These are phyloP conservation scores for Neurospora sp. DNA, from an alignment of 495 filamentous ascomycete species.

Conservation along the genomic window DNA sequence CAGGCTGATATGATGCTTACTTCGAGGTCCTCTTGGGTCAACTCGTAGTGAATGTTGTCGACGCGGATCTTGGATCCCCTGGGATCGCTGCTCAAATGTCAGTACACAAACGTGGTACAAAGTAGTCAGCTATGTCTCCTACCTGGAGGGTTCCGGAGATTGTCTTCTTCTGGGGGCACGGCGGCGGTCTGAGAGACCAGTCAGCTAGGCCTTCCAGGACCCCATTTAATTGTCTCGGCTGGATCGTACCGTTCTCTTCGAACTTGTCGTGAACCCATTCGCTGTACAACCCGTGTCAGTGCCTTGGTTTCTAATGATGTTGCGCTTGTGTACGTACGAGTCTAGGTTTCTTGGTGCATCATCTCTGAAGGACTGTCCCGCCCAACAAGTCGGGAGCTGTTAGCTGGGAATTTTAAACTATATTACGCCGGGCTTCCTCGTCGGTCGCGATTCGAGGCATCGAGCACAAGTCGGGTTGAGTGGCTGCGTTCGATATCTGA, in stretches of 20 bases:
- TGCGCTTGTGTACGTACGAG: slow-evolving; percentile 30
- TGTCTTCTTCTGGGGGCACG: slow-evolving; percentile 28
- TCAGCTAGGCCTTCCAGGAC: slow-evolving; percentile 15
- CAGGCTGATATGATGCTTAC: slow-evolving; percentile 33
- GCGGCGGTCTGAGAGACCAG: slow-evolving; percentile 21
- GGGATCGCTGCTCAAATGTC: slow-evolving; percentile 28
- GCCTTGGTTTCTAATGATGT: slow-evolving; percentile 2
- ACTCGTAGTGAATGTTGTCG: slow-evolving; percentile 89
- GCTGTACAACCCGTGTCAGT: slow-evolving; percentile 31
- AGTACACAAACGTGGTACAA: background rate
- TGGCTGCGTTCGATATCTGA: slow-evolving; percentile 20
- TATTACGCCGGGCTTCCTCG: slow-evolving; percentile 10
- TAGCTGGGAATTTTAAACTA: slow-evolving; percentile 21
- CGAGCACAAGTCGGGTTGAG: slow-evolving; percentile 18
- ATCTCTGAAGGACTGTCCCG: slow-evolving; percentile 38
- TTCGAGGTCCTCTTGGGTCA: slow-evolving; percentile 76
- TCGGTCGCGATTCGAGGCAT: slow-evolving; percentile 22
- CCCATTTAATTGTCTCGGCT: slow-evolving; percentile 9
- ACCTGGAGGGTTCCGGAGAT: slow-evolving; percentile 44
- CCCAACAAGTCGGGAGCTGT: slow-evolving; percentile 19
- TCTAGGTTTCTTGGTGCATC: slow-evolving; percentile 40
- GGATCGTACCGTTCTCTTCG: slow-evolving; percentile 47
- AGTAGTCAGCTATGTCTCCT: slow-evolving; percentile 12
- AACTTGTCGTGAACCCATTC: slow-evolving; percentile 91
- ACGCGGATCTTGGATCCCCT: slow-evolving; percentile 66